These are phyloP conservation scores for Mucor plumbeus DNA, from an alignment of 371 early-diverging fungal species.

Conservation along the genomic window DNA sequence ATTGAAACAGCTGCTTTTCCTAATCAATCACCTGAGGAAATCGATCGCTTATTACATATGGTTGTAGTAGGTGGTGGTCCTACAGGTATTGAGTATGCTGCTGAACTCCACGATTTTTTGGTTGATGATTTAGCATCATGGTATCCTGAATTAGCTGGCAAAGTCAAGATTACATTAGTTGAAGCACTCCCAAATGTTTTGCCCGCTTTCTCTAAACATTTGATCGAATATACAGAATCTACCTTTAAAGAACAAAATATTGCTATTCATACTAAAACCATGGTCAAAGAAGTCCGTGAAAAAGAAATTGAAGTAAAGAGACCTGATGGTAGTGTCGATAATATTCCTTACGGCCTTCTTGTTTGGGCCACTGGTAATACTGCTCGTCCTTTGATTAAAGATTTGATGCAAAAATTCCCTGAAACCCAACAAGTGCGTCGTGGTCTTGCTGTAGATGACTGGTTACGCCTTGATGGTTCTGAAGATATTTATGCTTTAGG, in stretches of 20 bases:
- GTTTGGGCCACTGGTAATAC: conserved; percentile 97
- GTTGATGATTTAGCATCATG: conserved; percentile 81
- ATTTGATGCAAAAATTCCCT: conserved; percentile 75
- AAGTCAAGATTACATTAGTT: conserved; percentile 87
- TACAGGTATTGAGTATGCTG: conserved; percentile 95
- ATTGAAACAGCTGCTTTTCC: conserved; percentile 90
- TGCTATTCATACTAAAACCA: conserved; percentile 83
- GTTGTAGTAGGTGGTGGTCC: conserved; percentile 98
- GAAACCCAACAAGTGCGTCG: conserved; percentile 78
- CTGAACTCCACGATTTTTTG: conserved; percentile 93
- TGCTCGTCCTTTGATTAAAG: conserved; percentile 77
- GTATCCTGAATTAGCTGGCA: conserved; percentile 74
- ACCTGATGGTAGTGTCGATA: conserved; percentile 65
- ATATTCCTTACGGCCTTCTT: conserved; percentile 86
- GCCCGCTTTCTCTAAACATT: conserved; percentile 86
- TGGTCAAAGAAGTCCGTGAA: conserved; percentile 87
- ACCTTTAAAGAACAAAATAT: conserved; percentile 88
- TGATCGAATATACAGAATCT: conserved; percentile 91
- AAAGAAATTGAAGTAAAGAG: conserved; percentile 75
- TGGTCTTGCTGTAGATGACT: conserved; percentile 86
- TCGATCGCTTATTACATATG: conserved; percentile 88
- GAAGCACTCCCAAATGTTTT: conserved; percentile 90
- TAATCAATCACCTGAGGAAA: conserved; percentile 77
- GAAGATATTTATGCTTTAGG: conserved; percentile 85
- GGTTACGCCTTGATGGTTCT: conserved; percentile 77